Evolutionary conservation across 78 protist species (phyloP), one percentile per base, ranked within the genome.

Genomic region (Cavenderia fasciculata): DNA sequence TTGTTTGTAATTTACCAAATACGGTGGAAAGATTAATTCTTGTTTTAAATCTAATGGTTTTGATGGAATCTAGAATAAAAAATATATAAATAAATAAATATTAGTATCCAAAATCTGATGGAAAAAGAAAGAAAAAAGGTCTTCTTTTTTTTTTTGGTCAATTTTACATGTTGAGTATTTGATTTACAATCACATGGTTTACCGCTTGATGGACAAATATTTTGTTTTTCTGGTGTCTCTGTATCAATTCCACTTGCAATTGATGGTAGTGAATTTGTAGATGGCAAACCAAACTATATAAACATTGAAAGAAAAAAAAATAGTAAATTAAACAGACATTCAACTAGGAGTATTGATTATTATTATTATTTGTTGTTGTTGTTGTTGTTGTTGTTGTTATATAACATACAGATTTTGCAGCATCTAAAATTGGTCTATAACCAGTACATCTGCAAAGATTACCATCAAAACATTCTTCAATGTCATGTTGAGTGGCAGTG

Each of bases 381-480:
- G 10, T 52, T 52, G 59, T 52, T 52, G 31, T 61, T 10, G 8
- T 11, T 31, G n/a, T 36, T 87, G 57, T 73, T n/a, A n/a, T 7
- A 69, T 33, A n/a, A 33, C 90, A 2, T 44, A 92, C 82, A 8
- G 91, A 77, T 47, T 51, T 62, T 10, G 96, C 97, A 12, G 95
- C 96, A 36, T 97, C 97, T 21, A 95, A 49, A 47, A 98, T 98
- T 43, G 99, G 98, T 6, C 99, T 52, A 76, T 98, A 97, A 16
- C 99, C 99, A 14, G 99, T 98, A 94, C 99, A 98, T 51, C 99
- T 88, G 73, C 99, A 98, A 7, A 98, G 43, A 76, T 98, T 97
- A 59, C 99, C 99, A 29, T 97, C 97, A 51, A 97, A 43, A 21
- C 66, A 7, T 18, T 77, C 51, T 84, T 97, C 97, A 19, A 96